Evolutionary conservation across 2,329 filamentous ascomycete genomes (phyloP).

Genomic region (Furcasterigmium sp.): DNA sequence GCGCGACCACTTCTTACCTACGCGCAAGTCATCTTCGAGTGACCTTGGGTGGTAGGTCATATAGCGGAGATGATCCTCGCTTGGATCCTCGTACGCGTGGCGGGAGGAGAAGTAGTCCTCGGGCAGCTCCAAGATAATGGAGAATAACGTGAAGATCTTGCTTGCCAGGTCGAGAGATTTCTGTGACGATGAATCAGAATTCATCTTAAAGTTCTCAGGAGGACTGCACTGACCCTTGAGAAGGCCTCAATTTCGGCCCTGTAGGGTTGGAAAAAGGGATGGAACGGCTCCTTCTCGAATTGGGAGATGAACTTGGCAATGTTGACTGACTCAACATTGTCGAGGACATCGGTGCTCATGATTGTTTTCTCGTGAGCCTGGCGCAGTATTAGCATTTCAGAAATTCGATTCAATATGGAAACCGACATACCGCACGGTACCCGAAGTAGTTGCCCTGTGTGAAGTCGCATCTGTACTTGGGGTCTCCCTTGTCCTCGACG

Average conservation of each 20-base stretch:
- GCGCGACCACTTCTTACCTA: constrained; percentile 18
- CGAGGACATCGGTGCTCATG: constrained; percentile 21
- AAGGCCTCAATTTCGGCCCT: constrained; percentile 44
- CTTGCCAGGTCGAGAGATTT: constrained; percentile 22
- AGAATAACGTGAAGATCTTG: constrained; percentile 20
- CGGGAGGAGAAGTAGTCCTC: constrained; percentile 48
- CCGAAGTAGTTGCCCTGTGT: constrained; percentile 43
- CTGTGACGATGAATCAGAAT: constrained; percentile 8
- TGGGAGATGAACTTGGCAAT: constrained; percentile 43
- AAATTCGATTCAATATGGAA: too few species aligned
- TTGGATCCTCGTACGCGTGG: constrained; percentile 44
- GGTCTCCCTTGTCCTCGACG: constrained; percentile 37
- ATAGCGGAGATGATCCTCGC: constrained; percentile 50
- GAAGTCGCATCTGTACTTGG: constrained; percentile 39
- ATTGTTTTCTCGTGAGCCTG: constrained; percentile 26
- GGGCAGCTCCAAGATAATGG: constrained; percentile 49
- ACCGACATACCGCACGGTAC: constrained; percentile 25
- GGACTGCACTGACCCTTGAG: constrained; percentile 27
- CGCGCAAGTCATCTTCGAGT: constrained; percentile 27
- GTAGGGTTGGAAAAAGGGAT: constrained; percentile 29
- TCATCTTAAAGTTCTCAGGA: constrained; percentile 26
- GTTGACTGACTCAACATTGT: constrained; percentile 50
- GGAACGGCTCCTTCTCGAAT: constrained; percentile 28
- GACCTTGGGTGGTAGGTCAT: constrained; percentile 46
- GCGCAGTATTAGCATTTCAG: not conserved